phyloP scores from a whole-genome alignment of 805 yeast species.

The Saturnispora mendoncae region DNA sequence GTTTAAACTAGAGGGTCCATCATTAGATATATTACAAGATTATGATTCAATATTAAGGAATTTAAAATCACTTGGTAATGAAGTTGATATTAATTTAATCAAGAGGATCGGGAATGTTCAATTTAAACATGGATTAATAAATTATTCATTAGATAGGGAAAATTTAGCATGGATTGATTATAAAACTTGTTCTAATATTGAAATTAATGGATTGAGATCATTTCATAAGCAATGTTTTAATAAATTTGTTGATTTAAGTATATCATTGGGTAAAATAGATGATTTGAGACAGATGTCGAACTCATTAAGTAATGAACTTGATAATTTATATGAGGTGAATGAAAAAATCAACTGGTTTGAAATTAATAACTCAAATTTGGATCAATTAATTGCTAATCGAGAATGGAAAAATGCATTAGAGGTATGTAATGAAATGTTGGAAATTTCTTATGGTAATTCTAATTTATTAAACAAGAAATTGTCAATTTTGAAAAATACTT shows the following conservation, averaged over 20 bases:
- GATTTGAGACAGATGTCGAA: conserved; percentile 8
- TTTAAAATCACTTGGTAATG: conserved; percentile 13
- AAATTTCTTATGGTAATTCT: conserved; percentile 5
- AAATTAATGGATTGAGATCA: conserved; percentile 25
- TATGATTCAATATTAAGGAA: conserved; percentile 22
- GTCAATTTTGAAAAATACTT: not conserved
- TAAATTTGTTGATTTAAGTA: conserved; percentile 39
- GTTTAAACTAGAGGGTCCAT: conserved; percentile 23
- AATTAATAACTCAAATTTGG: not conserved
- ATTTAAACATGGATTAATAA: conserved; percentile 55
- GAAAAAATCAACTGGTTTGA: conserved; percentile 22
- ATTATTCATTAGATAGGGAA: conserved; percentile 48
- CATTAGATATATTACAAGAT: conserved; percentile 23
- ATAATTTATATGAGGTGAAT: conserved; percentile 11
- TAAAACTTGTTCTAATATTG: conserved; percentile 31
- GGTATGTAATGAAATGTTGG: not conserved
- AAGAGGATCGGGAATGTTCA: conserved; percentile 35
- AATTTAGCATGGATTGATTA: conserved; percentile 45
- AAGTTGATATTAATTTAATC: conserved; percentile 12
- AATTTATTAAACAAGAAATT: conserved; percentile 3
- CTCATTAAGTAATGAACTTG: not conserved
- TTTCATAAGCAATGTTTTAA: conserved; percentile 39
- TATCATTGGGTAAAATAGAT: conserved; percentile 37
- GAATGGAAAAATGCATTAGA: conserved; percentile 2
- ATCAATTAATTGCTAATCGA: not conserved